Evolutionary conservation across 305 asterid species (phyloP), one percentile per base, ranked within the genome.

Genomic region (Solanum hybrid): DNA sequence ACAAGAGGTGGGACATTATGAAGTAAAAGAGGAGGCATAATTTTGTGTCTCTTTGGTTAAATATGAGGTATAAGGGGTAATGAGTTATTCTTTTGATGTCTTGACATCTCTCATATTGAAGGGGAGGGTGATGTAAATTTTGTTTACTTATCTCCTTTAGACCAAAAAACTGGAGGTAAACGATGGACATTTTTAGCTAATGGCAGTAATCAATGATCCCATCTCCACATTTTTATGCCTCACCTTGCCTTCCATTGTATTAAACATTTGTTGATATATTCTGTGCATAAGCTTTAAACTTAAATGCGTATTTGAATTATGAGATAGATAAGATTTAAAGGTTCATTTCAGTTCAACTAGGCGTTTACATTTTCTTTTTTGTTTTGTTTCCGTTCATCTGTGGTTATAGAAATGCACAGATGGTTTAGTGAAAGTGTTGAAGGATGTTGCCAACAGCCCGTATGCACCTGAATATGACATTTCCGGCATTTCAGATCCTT

Each of bases 381-480:
- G 8, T 82, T 80, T 89, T 92, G 51, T 70, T 89, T 72, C 89
- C 24, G 15, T 76, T 86, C 87, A 73, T 90, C 39, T 89, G 85
- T 92, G 93, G 88, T 91, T 93, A 91, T 90, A 98, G 99, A 98
- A 96, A 95, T 94, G 97, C 96, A 95, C 98, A 92, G 99, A 95
- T 85, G 97, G 99, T 89, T 93, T 97, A 90, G 97, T 98, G 93
- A 97, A 92, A 95, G 93, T 97, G 91, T 93, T 98, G 10, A 97
- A 93, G 97, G 99, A 98, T 93, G 93, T 97, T 86, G 94, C 95
- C 57, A 97, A 97, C 95, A 97, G 98, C 93, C 94, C 99, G 79
- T 98, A 98, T 90, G 94, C 98, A 90, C 98, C 99, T 12, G 99
- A 97, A 92, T 98, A 98, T 78, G 99, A 98, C 90, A 87, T 98